Base-by-base conservation (phyloP, 2,329 filamentous ascomycete species). In the Diaporthe sp. region DNA sequence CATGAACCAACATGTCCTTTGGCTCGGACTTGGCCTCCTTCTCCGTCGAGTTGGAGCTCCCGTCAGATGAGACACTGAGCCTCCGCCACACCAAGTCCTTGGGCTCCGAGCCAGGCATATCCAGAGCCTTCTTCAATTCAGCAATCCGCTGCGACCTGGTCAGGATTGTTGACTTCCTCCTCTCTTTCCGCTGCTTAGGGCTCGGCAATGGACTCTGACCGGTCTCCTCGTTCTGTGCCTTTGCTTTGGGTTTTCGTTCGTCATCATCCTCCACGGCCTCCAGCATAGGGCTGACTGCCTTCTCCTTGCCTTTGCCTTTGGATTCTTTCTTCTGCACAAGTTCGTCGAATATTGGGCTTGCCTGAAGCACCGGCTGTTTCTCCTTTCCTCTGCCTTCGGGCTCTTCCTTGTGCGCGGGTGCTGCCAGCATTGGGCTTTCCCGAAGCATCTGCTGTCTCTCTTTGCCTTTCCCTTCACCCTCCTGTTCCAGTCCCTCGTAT, bases 11-110 rank as follows among this genome's bases (percentile, higher is more conserved):
- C 3, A 69, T 46, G 31, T 53, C 58, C 72, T 79, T 83, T n/a
- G 76, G 78, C 19, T 81, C 79, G 17, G 65, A 61, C 28, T 78
- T 80, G 44, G 74, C 61, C 28, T 58, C 55, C 15, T 53, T 53
- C 7, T 68, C 53, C 44, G 62, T 71, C 57, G 57, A 59, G 17
- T 62, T 71, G 17, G 34, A 55, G 34, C 69, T 73, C 19, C 49
- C 70, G 2, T 68, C 65, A 25, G 75, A 75, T 19, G 75, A 75
- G 19, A 28, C 44, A 44, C 75, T 77, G 53, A 73, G 49, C n/a
- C 61, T 58, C 39, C 75, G 75, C 75, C 69, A 73, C 12, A 77
- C 49, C 49, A 77, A 44, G 28, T 77, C 75, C n/a, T 68, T 73
- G 31, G 75, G 75, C 57, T 75, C 44, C 10, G 68, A 49, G 17